phyloP scores from a whole-genome alignment of 306 rosid species.

The Cucurbita argyrosperma region DNA sequence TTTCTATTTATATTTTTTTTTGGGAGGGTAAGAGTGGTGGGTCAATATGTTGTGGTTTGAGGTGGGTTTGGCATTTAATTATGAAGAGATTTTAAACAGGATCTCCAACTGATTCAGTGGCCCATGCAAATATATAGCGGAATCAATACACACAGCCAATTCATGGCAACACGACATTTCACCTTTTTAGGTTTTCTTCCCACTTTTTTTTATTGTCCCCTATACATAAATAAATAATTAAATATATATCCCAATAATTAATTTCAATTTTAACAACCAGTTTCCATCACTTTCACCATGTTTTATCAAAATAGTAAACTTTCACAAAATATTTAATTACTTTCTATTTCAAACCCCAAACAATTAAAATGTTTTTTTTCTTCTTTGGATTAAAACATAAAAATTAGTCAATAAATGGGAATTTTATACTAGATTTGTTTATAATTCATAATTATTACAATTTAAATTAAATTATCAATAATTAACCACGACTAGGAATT shows the following conservation, averaged over 20 bases:
- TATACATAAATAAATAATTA: background rate
- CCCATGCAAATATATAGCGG: slow-evolving; percentile 54
- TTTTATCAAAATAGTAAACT: no score
- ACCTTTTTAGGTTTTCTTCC: background rate
- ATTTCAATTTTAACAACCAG: background rate
- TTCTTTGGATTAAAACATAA: background rate
- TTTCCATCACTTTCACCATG: background rate
- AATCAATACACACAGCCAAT: slow-evolving; percentile 41
- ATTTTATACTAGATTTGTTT: background rate
- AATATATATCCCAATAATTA: background rate
- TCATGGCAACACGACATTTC: slow-evolving; percentile 1
- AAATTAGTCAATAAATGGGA: background rate
- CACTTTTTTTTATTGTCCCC: slow-evolving; percentile 1
- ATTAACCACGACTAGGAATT: background rate
- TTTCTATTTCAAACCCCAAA: background rate
- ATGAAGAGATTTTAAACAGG: background rate
- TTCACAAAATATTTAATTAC: no score
- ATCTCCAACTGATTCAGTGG: slow-evolving; percentile 35
- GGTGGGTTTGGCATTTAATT: slow-evolving; percentile 10
- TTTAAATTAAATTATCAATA: no score
- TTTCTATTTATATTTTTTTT: background rate
- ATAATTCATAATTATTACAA: background rate
- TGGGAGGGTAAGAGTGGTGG: background rate
- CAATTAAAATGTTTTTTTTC: background rate
- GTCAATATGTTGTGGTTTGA: slow-evolving; percentile 3